Conservation (phyloP, 2,329 filamentous ascomycete species). For the Exophiala xenobiotica region DNA sequence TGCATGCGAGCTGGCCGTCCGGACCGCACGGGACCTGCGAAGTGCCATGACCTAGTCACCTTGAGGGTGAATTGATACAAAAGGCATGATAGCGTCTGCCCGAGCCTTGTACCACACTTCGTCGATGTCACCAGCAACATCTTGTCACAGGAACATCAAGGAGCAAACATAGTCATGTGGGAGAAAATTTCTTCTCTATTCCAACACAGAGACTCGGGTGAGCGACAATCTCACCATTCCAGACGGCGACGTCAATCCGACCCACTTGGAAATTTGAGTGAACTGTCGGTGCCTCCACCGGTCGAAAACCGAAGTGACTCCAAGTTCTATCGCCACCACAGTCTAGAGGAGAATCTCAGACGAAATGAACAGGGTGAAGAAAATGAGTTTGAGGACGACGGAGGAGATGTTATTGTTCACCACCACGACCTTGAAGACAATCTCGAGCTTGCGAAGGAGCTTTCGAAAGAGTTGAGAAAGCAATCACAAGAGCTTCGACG, state of each 20-base stretch:
- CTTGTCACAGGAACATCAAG: not conserved
- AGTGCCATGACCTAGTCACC: not conserved
- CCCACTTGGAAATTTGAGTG: constrained; percentile 6
- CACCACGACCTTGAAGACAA: constrained; percentile 18
- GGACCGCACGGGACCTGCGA: not conserved
- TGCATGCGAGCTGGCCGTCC: not conserved
- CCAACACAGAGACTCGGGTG: too few species aligned
- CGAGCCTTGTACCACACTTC: not conserved
- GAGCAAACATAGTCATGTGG: not conserved
- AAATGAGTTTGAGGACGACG: not conserved
- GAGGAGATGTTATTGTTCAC: constrained; percentile 8
- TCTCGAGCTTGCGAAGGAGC: constrained; percentile 8
- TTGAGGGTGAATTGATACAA: too few species aligned
- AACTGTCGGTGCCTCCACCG: constrained; percentile 6
- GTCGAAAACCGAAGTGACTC: constrained; percentile 9
- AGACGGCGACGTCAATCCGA: constrained; percentile 1
- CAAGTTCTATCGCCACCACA: constrained; percentile 10
- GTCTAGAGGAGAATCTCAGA: constrained; percentile 8
- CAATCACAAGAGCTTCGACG: constrained; percentile 11
- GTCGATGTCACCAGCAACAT: not conserved
- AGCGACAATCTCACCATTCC: not conserved
- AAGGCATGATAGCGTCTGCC: not conserved
- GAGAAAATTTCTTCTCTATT: constrained; percentile 6
- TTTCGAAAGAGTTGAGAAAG: constrained; percentile 6
- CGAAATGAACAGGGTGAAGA: constrained; percentile 5